Evolutionary conservation across 768 basidiomycete species (phyloP), one percentile per base, ranked within the genome.

Genomic region (Russula foetens): DNA sequence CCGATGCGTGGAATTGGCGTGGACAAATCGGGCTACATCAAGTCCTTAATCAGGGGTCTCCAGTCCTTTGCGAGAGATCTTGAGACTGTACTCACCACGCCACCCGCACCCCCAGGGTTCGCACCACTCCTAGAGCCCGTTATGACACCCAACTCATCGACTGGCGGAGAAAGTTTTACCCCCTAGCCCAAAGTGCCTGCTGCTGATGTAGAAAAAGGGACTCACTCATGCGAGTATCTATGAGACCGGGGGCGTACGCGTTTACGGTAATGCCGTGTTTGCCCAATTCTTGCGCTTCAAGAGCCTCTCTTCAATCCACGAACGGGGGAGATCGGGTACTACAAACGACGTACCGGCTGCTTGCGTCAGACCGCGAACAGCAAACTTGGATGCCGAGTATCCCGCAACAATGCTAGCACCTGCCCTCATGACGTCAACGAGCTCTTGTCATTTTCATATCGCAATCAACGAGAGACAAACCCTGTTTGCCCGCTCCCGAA

Each of bases 341-440:
- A 26, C 11, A 21, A 50, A 41, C 2, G 35, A 9, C 58, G 14
- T 46, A 62, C 67, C 67, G 35, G 60, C 55, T 21, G 52, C 44
- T 53, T 68, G 67, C 4, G 68, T 69, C 33, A 69, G 38, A n/a
- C 64, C 67, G 2, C 66, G 49, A 47, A 69, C 44, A 17, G 68
- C 68, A 46, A 69, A 69, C 50, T 69, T 69, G 51, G 51, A 57
- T 21, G 67, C 55, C 12, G 45, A 48, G 48, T 69, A 69, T 2
- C 50, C 28, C 12, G 53, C 0, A 17, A 28, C n/a, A 33, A 43
- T 11, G 19, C 19, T 11, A 4, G 19, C 12, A 23, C 53, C 62
- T 65, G 2, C 26, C 28, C 46, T 8, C 24, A 41, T 6, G 9
- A 26, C 17, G 23, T 43, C 15, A 41, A 41, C 19, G 44, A 57